Percentiles rank a stretch among this genome's conserved stretches.
Evolutionary conservation across 352 stramenopile genomes (phyloP).

Genomic region (Globisporangium polare): DNA sequence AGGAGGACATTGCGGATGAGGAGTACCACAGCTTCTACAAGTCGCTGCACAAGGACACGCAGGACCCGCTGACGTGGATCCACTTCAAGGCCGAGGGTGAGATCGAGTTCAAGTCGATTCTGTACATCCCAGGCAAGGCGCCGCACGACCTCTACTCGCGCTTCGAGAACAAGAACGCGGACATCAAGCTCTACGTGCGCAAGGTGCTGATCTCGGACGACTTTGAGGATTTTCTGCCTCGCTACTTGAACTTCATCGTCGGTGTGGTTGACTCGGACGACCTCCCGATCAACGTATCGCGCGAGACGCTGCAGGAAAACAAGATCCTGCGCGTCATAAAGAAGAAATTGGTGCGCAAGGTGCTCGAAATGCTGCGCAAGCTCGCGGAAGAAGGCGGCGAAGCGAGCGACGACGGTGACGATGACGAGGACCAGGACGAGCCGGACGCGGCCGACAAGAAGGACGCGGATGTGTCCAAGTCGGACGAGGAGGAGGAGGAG

Average conservation of each 20-base stretch:
- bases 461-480: conserved; percentile 72
- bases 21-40: conserved; percentile 99
- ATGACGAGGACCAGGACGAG: conserved; percentile 46
- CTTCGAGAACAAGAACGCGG: conserved; percentile 90
- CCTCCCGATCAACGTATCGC: conserved; percentile 99
- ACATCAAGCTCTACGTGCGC: conserved; percentile 97
- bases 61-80: conserved; percentile 94
- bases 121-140: conserved; percentile 94
- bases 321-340: conserved; percentile 99
- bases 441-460: conserved; percentile 54
- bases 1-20: conserved; percentile 96
- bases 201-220: conserved; percentile 99
- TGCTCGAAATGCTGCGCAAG: conserved; percentile 97
- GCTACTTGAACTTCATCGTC: conserved; percentile 99
- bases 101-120: conserved; percentile 99
- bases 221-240: conserved; percentile 96
- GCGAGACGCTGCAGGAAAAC: conserved; percentile 99
- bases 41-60: conserved; percentile 89
- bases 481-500: conserved; percentile 39
- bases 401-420: conserved; percentile 47
- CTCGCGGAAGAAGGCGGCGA: conserved; percentile 91
- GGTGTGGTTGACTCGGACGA: conserved; percentile 99
- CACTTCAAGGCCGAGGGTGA: conserved; percentile 99
- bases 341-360: conserved; percentile 99
- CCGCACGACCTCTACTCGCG: conserved; percentile 86